Evolutionary conservation across 176 grass and related monocot genomes (phyloP).

Genomic region (Metroxylon sagu): DNA sequence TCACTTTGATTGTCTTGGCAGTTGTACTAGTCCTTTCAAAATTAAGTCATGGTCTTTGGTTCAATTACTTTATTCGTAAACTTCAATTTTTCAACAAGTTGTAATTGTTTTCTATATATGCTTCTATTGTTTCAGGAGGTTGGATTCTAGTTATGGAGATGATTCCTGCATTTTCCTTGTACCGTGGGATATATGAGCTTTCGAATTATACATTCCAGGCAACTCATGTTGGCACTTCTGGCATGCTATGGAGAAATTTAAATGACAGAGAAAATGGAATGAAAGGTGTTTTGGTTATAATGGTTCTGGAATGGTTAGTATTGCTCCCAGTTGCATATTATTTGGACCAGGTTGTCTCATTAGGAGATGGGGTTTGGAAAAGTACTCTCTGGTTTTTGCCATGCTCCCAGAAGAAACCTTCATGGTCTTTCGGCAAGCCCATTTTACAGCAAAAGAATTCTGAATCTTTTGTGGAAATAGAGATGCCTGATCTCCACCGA

Average conservation of each 20-base stretch:
- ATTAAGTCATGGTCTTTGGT: no score
- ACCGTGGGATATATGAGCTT: conserved; percentile 49
- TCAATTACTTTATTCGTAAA: not conserved
- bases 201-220: conserved; percentile 30
- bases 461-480: conserved; percentile 19
- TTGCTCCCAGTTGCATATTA: conserved; percentile 24
- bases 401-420: conserved; percentile 23
- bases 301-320: conserved; percentile 35
- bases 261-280: conserved; percentile 38
- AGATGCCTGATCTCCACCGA: not conserved
- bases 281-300: conserved; percentile 50
- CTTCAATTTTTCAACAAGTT: not conserved
- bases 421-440: conserved; percentile 16
- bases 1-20: no score
- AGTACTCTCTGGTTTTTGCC: conserved; percentile 25
- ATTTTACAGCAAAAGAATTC: conserved; percentile 15
- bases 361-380: no score
- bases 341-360: not conserved
- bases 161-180: conserved; percentile 66
- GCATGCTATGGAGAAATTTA: conserved; percentile 49
- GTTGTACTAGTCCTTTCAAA: no score
- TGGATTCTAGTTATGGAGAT: conserved; percentile 56
- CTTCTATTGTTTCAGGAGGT: conserved; percentile 16
- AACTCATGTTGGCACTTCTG: conserved; percentile 27
- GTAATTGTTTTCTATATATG: not conserved